Evolutionary conservation across 202 grass and related monocot genomes (phyloP).

Genomic region (Panicum hallii): DNA sequence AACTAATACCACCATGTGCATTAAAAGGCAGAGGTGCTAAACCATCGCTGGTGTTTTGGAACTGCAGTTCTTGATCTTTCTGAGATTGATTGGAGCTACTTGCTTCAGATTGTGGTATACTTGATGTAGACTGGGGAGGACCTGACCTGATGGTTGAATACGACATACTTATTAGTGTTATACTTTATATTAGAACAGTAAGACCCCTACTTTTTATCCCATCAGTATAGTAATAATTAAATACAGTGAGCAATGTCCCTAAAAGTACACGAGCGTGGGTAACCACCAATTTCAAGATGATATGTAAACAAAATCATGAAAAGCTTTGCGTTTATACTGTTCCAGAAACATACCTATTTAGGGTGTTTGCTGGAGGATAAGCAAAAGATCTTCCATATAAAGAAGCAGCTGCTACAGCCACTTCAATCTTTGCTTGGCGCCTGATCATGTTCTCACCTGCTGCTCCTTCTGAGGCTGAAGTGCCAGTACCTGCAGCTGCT

Average conservation of each 20-base stretch:
- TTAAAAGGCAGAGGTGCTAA: constrained; percentile 44
- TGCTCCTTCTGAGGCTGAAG: constrained; percentile 47
- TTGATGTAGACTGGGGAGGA: constrained; percentile 48
- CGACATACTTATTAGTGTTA: neutral
- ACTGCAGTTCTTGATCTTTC: constrained; percentile 16
- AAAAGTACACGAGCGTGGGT: constrained; percentile 7
- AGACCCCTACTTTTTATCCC: neutral
- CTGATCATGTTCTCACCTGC: constrained; percentile 58
- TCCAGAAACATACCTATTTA: constrained; percentile 53
- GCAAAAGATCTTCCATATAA: constrained; percentile 83
- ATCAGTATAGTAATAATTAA: constrained; percentile 6
- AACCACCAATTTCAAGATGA: constrained; percentile 9
- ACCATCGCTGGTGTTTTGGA: constrained; percentile 22
- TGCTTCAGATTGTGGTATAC: constrained; percentile 51
- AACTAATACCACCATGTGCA: constrained; percentile 37
- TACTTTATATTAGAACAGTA: neutral
- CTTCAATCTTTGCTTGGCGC: constrained; percentile 66
- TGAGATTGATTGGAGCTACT: constrained; percentile 52
- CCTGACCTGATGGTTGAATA: constrained; percentile 56
- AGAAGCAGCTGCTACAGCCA: constrained; percentile 72
- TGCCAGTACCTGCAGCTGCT: constrained; percentile 43
- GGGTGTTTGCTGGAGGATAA: constrained; percentile 52
- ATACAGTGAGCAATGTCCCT: constrained; percentile 7
- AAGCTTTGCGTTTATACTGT: constrained; percentile 9
- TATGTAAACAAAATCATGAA: constrained; percentile 19